Base-by-base conservation (phyloP, 1,139 yeast genomes). In the Candida glucosophila region DNA sequence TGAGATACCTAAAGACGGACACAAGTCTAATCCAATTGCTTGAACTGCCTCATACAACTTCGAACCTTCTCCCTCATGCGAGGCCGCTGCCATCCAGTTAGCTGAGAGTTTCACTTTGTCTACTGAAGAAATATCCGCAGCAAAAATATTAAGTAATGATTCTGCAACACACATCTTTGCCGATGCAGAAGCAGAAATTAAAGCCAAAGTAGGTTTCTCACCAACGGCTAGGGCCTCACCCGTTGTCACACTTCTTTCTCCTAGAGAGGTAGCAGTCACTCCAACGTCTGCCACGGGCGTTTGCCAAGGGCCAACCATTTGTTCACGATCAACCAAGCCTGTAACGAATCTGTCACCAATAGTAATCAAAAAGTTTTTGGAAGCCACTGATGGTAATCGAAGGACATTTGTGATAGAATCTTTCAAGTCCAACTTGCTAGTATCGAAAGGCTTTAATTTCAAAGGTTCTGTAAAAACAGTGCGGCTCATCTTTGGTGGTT, bases 241-340 rank as follows among this genome's bases (percentile, higher is more conserved):
- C 14, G 94, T 79, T 7, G 59, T 43, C 34, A 78, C 55, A 27
- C 81, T 57, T 5, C 67, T 63, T 28, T 76, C 80, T 41, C 94
- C 96, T 29, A 85, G 68, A 3, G 96, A 82, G 0, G 97, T 79
- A 33, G 83, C 79, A 12, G 98, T 88, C 29, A 90, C 96, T 55
- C 95, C 98, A 31, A 86, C 96, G 52, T 92, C 97, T n/a, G 98
- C 92, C 14, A 92, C 98, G 22, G 99, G 98, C 4, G 81, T 88
- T 66, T 92, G 99, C 97, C 98, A 92, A 47, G 98, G 98, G 23
- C 99, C 99, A 34, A 92, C 97, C 80, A 88, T 80, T 62, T 92
- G 99, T 52, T 92, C 99, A 51, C 98, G 78, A 46, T 93, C 97
- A 35, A 90, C 82, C 41, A 92, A 71, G 25, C 99, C 99, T 21